phyloP scores from a whole-genome alignment of 495 filamentous ascomycete genomes.

The Elaphomyces granulatus region DNA sequence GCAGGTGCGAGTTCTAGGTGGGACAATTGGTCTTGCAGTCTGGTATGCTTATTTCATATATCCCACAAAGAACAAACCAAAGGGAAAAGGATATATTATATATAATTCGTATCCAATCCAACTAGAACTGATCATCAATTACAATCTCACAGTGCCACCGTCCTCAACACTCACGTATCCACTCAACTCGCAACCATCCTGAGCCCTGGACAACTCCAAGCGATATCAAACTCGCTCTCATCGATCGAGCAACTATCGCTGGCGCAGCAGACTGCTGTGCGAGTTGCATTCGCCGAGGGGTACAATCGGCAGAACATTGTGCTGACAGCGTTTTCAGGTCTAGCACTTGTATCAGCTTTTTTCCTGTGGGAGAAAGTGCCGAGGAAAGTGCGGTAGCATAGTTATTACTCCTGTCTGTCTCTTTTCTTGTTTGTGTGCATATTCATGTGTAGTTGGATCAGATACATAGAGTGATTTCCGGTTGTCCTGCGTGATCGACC shows the following conservation, averaged over 20 bases:
- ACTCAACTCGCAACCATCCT: background rate
- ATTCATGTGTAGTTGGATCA: too few relatives aligned
- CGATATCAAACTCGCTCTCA: background rate
- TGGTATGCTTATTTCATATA: background rate
- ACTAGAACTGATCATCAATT: too few relatives aligned
- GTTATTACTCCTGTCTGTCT: too few relatives aligned
- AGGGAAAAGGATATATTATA: too few relatives aligned
- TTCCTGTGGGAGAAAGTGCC: constrained; percentile 2
- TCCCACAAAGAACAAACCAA: background rate
- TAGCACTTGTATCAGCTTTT: background rate
- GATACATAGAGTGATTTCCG: too few relatives aligned
- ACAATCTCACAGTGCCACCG: background rate
- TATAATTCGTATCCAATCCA: too few relatives aligned
- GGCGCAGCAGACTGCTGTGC: background rate
- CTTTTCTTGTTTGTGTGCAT: too few relatives aligned
- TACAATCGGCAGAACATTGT: constrained; percentile 1
- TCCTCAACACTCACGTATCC: constrained; percentile 1
- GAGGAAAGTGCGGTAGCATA: too few relatives aligned
- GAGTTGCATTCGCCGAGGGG: background rate
- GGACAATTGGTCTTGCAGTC: constrained; percentile 28
- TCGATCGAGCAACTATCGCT: background rate
- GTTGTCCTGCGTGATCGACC: too few relatives aligned
- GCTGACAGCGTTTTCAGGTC: background rate
- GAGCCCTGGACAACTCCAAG: background rate
- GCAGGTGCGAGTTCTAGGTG: constrained; percentile 38